Evolutionary conservation across 208 protist genomes (phyloP).

Genomic region (Leishmania martiniquensis): DNA sequence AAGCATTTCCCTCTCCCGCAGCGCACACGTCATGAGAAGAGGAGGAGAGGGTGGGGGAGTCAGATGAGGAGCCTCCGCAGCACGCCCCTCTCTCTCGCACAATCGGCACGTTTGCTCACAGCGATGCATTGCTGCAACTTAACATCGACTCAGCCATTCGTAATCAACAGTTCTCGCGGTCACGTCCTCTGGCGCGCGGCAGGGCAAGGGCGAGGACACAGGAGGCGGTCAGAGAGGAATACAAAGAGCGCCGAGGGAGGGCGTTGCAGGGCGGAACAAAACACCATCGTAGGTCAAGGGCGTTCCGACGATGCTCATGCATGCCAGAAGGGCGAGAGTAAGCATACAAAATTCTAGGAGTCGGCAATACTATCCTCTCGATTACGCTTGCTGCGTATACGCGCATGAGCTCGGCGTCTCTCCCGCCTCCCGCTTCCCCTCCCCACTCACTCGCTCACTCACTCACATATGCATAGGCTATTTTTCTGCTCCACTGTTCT

Average conservation of each 20-base stretch:
- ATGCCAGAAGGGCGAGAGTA: background rate
- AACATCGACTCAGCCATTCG: background rate
- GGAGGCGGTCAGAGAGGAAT: background rate
- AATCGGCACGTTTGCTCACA: background rate
- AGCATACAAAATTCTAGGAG: background rate
- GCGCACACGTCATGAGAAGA: background rate
- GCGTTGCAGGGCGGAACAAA: background rate
- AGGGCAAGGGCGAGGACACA: background rate
- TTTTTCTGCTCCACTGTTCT: background rate
- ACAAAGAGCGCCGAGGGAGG: background rate
- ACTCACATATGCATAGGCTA: background rate
- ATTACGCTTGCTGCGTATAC: background rate
- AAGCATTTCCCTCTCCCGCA: background rate
- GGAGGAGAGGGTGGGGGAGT: background rate
- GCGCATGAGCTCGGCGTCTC: background rate
- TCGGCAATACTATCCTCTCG: background rate
- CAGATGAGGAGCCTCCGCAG: background rate
- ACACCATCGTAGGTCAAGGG: background rate
- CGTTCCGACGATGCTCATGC: background rate
- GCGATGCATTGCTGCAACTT: background rate
- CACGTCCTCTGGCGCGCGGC: background rate
- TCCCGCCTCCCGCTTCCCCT: background rate
- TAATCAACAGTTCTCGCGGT: background rate
- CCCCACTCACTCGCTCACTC: background rate
- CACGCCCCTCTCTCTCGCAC: background rate